A percentile compares a stretch with the other conserved stretches of the same genome.
Evolutionary conservation across 2,329 filamentous ascomycete species (phyloP).

Genomic region (Talaromyces piceae): DNA sequence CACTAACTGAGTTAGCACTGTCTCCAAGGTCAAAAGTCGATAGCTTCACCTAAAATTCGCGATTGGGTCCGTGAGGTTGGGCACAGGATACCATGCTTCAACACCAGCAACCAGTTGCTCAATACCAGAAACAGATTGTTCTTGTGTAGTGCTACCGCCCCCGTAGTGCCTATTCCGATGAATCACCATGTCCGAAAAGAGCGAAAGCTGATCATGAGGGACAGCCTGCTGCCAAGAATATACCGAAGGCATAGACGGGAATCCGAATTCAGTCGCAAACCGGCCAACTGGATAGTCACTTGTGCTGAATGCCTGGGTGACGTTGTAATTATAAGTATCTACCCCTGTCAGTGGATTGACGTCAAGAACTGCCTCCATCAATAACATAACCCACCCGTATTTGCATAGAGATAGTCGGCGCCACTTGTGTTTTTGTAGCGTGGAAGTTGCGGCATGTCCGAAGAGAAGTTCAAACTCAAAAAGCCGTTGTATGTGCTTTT

Average conservation of each 20-base stretch:
- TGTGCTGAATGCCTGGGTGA: background rate
- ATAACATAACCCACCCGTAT: background rate
- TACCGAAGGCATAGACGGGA: constrained; percentile 52
- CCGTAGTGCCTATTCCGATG: background rate
- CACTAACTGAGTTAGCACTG: background rate
- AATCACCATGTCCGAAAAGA: constrained; percentile 1
- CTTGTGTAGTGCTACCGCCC: background rate
- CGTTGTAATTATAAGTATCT: constrained; percentile 2
- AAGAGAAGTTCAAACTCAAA: background rate
- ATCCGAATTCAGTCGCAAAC: constrained; percentile 83
- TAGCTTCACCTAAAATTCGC: background rate
- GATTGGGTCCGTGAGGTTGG: background rate
- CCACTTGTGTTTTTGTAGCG: constrained; percentile 2
- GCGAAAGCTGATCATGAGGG: background rate
- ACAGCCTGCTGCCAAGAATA: constrained; percentile 1
- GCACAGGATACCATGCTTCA: background rate
- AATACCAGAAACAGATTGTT: background rate
- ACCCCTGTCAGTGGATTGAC: background rate
- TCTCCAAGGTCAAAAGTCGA: no score
- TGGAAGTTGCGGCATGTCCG: background rate
- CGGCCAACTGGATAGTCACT: constrained; percentile 30
- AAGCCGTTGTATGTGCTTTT: background rate
- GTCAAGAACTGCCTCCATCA: background rate
- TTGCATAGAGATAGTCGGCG: background rate
- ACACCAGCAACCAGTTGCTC: background rate